phyloP scores from a whole-genome alignment of 768 basidiomycete genomes.

The Xerocomellus chrysenteron region DNA sequence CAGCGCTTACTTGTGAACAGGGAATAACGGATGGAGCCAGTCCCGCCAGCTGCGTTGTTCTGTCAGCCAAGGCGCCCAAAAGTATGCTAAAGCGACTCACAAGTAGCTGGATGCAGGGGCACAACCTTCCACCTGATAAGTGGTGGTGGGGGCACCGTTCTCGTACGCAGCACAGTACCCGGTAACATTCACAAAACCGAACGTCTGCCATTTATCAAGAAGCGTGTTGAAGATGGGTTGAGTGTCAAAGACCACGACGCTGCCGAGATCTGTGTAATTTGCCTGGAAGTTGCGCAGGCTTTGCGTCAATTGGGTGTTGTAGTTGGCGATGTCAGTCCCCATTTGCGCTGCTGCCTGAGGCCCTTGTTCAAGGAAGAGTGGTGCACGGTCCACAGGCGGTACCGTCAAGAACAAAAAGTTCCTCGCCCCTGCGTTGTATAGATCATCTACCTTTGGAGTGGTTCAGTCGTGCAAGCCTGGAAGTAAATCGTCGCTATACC shows the following conservation, averaged over 20 bases:
- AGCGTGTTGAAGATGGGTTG: conserved; percentile 58
- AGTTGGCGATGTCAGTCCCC: conserved; percentile 41
- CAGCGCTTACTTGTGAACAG: conserved; percentile 54
- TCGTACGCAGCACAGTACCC: conserved; percentile 60
- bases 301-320: conserved; percentile 47
- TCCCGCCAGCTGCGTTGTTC: conserved; percentile 53
- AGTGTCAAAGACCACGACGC: conserved; percentile 52
- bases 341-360: conserved; percentile 26
- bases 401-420: conserved; percentile 65
- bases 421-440: conserved; percentile 47
- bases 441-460: conserved; percentile 12
- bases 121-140: conserved; percentile 56
- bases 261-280: conserved; percentile 43
- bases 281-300: conserved; percentile 41
- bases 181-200: conserved; percentile 59
- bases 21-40: conserved; percentile 58
- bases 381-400: conserved; percentile 57
- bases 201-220: conserved; percentile 48
- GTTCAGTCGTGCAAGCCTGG: neutral
- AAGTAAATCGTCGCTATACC: conserved; percentile 4
- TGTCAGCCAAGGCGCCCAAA: neutral
- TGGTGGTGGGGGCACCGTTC: conserved; percentile 51
- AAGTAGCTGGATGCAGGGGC: conserved; percentile 67
- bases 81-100: conserved; percentile 37
- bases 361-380: conserved; percentile 48